A percentile compares a stretch with the other conserved stretches of the same genome.
Evolutionary conservation across 225 moss, liverwort and hornwort species (phyloP).

Genomic region (Climacium dendroides): DNA sequence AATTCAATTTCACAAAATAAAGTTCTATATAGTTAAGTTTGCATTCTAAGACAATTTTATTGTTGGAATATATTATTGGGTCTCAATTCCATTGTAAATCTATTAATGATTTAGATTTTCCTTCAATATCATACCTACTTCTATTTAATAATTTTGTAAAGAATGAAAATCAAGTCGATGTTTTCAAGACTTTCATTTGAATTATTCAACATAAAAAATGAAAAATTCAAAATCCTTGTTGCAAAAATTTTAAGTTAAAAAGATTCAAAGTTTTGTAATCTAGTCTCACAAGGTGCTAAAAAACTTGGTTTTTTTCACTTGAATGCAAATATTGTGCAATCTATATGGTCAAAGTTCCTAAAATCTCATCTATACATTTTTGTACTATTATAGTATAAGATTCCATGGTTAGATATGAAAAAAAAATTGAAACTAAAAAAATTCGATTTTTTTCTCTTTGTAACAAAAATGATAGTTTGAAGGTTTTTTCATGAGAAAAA

Average conservation of each 20-base stretch:
- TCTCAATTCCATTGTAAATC: neutral
- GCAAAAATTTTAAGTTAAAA: neutral
- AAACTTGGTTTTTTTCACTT: neutral
- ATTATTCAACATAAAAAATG: neutral
- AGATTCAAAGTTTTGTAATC: neutral
- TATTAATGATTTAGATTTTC: neutral
- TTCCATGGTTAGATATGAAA: neutral
- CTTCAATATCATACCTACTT: neutral
- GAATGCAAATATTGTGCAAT: accelerated
- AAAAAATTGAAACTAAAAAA: too few species aligned
- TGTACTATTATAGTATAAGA: too few species aligned
- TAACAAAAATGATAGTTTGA: neutral
- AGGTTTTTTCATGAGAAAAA: too few species aligned
- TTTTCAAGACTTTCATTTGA: neutral
- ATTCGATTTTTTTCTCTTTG: neutral
- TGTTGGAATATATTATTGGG: accelerated
- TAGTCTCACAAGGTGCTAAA: neutral
- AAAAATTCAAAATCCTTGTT: neutral
- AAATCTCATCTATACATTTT: neutral
- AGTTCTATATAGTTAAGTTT: neutral
- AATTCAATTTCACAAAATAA: neutral
- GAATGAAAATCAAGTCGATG: neutral
- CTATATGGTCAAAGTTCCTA: accelerated
- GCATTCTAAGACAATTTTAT: neutral
- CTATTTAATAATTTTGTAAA: too few species aligned